Conservation (phyloP, 208 protist species). For the Ichthyophonus hoferi region DNA sequence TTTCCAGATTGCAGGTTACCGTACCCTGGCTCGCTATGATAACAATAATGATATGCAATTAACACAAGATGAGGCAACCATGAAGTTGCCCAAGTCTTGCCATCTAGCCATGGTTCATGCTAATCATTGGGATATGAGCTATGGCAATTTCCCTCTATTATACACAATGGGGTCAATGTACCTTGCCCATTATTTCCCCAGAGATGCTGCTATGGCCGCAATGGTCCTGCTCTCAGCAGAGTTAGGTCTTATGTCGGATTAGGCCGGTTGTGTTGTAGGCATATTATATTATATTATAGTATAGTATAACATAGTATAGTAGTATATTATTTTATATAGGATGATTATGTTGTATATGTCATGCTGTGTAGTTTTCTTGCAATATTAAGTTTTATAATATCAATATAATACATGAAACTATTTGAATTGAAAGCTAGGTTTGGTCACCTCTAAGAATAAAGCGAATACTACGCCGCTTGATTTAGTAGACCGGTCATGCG, state of each 20-base stretch:
- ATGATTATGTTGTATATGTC: no score
- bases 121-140: conserved; percentile 23
- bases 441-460: no score
- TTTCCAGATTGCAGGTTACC: not conserved
- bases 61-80: not conserved
- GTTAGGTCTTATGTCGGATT: not conserved
- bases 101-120: conserved; percentile 17
- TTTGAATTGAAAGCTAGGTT: no score
- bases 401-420: no score
- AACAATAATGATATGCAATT: conserved; percentile 25
- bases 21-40: not conserved
- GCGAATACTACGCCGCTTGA: no score
- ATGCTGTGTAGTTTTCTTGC: no score
- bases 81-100: not conserved
- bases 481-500: no score
- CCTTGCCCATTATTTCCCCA: not conserved
- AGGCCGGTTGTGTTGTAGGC: no score
- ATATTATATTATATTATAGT: no score
- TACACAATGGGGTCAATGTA: not conserved
- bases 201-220: not conserved
- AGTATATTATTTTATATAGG: no score
- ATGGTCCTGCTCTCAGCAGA: not conserved
- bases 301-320: no score
- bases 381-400: no score
- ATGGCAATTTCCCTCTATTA: not conserved